phyloP scores from a whole-genome alignment of 2,329 filamentous ascomycete species.

The Pseudogymnoascus sp. region DNA sequence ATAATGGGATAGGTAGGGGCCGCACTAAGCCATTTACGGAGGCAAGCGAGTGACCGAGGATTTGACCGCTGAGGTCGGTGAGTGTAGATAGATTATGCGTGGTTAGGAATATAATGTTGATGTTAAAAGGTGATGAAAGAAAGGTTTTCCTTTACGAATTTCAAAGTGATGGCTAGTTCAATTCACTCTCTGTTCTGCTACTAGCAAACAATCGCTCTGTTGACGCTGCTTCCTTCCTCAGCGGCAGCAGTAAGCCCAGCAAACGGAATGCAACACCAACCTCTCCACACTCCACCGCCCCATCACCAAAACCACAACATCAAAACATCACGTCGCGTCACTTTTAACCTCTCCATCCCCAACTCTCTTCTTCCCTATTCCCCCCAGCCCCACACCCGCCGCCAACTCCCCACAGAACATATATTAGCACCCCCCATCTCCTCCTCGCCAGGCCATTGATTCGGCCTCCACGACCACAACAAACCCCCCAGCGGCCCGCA shows the following conservation, averaged over 20 bases:
- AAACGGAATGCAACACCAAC: slow-evolving; percentile 7
- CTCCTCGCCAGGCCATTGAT: neutral
- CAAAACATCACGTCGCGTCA: slow-evolving; percentile 6
- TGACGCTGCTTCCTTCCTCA: slow-evolving; percentile 2
- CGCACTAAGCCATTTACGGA: slow-evolving; percentile 6
- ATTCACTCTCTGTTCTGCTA: neutral
- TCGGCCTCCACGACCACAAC: neutral
- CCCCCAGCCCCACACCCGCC: neutral
- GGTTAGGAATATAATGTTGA: neutral
- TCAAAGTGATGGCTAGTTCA: neutral
- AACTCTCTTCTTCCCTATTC: neutral
- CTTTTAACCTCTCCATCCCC: neutral
- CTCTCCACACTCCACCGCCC: neutral
- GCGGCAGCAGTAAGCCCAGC: neutral
- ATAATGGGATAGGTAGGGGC: slow-evolving; percentile 7
- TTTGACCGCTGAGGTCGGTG: slow-evolving; percentile 5
- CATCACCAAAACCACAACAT: slow-evolving; percentile 4
- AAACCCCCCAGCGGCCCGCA: slow-evolving; percentile 1
- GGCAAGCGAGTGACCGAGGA: neutral
- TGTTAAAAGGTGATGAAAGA: neutral
- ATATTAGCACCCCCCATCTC: neutral
- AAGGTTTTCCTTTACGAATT: neutral
- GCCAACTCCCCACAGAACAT: neutral
- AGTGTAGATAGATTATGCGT: neutral
- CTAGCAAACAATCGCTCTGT: neutral